These are phyloP conservation scores for Ophiostoma triangulosporum DNA, from an alignment of 2,329 filamentous ascomycete species.

Conservation along the genomic window DNA sequence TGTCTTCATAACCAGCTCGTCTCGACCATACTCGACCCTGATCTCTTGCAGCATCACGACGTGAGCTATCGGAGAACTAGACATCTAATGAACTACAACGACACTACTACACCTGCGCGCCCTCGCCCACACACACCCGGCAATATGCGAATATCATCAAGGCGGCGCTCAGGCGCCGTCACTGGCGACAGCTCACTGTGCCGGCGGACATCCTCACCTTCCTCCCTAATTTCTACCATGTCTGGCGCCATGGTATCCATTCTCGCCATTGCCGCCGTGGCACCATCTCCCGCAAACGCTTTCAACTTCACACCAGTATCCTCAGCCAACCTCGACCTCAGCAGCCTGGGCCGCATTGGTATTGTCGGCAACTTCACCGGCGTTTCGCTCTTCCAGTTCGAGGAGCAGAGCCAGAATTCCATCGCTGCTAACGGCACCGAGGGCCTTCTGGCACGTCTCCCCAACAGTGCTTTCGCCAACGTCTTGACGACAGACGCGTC, in stretches of 20 bases:
- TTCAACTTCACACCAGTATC: slow-evolving; percentile 49
- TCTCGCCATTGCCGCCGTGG: slow-evolving; percentile 28
- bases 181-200: slow-evolving; percentile 17
- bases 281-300: slow-evolving; percentile 30
- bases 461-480: slow-evolving; percentile 69
- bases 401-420: slow-evolving; percentile 59
- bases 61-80: not conserved
- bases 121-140: slow-evolving; percentile 2
- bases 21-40: not conserved
- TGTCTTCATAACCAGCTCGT: slow-evolving; percentile 1
- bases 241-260: slow-evolving; percentile 16
- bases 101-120: not conserved
- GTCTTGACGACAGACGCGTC: slow-evolving; percentile 67
- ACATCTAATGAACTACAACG: not conserved
- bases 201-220: slow-evolving; percentile 17
- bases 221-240: slow-evolving; percentile 2
- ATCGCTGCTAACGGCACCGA: slow-evolving; percentile 65
- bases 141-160: slow-evolving; percentile 35
- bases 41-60: not conserved
- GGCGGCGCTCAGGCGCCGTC: slow-evolving; percentile 25
- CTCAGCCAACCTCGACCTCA: slow-evolving; percentile 62
- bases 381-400: slow-evolving; percentile 77
- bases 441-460: slow-evolving; percentile 66
- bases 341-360: slow-evolving; percentile 65
- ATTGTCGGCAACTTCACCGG: slow-evolving; percentile 83